Percentiles rank a stretch among this genome's conserved stretches.
Conservation (phyloP, 2,329 filamentous ascomycete species). For the Penicillium glabrum region DNA sequence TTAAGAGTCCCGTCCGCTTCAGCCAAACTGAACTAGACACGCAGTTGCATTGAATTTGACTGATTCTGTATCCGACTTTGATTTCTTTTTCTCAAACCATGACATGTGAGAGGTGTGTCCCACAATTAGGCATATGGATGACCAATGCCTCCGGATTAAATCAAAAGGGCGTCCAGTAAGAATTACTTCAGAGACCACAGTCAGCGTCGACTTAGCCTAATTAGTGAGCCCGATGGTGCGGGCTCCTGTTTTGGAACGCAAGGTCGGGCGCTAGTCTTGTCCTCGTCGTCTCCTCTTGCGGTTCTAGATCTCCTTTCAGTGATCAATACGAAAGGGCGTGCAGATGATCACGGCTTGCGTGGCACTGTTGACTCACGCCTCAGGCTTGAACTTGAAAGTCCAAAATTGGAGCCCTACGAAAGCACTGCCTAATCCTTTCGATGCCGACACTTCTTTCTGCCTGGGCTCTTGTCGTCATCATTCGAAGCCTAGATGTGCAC, state of each 20-base stretch:
- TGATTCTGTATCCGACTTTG: too few species aligned
- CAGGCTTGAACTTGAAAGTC: background rate
- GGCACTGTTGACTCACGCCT: background rate
- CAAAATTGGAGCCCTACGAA: too few species aligned
- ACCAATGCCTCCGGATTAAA: background rate
- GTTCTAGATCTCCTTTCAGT: background rate
- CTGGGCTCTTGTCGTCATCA: background rate
- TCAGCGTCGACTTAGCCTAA: background rate
- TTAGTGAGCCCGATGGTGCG: background rate
- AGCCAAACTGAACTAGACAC: too few species aligned
- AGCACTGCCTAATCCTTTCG: background rate
- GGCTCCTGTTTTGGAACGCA: background rate
- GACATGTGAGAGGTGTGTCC: too few species aligned
- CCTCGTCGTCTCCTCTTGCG: background rate
- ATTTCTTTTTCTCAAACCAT: background rate
- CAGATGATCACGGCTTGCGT: background rate
- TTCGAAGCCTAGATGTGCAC: background rate
- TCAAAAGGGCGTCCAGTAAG: background rate
- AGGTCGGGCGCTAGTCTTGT: background rate
- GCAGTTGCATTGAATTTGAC: too few species aligned
- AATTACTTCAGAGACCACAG: background rate
- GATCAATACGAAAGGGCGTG: background rate
- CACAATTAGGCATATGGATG: background rate
- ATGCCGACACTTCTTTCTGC: background rate
- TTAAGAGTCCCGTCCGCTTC: background rate